Base-by-base conservation (phyloP, 768 basidiomycete species). In the Royoungia palumana region DNA sequence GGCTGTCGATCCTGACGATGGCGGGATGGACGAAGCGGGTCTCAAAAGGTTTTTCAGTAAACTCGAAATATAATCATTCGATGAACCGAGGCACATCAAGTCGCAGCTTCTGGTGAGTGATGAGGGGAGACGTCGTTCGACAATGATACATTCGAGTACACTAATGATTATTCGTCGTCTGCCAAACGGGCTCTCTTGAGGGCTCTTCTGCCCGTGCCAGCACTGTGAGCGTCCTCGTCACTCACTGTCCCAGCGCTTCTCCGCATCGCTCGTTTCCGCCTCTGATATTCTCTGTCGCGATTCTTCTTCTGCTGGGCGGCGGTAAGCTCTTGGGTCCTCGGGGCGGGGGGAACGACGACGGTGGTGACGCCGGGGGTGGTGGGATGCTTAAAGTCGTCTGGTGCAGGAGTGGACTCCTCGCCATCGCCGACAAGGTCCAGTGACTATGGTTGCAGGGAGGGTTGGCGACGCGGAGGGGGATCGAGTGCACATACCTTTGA, bases 211-310 rank as follows among this genome's bases (percentile, higher is more conserved):
- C 78, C 75, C 17, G 77, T 74, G 11, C 75, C 67, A 16, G 54
- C 19, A 35, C 63, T 69, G 35, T 68, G 66, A 20, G 79, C 70
- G 58, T 90, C 88, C 27, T 90, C 88, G 50, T 89, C 88, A 58
- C 87, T 89, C 37, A 72, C 62, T 21, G 87, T 85, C 20, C 82
- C 85, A 17, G 78, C 76, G 47, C 85, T 84, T 44, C 82, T 76
- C 44, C 78, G 75, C 39, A 69, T 66, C 13, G 86, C 87, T 19
- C 88, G 76, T 61, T 89, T 89, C 67, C 80, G 81, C 47, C 89
- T 70, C 62, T 90, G 88, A 61, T 89, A 91, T 57, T 89, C 87
- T 51, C 84, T 76, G 60, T 90, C 89, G n/a, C 87, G 74, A 40
- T 81, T 71, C 67, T 85, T 85, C 68, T 91, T 91, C 55, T 82